Conservation (phyloP, 2,329 filamentous ascomycete genomes). For the Drechslerella dactyloides region DNA sequence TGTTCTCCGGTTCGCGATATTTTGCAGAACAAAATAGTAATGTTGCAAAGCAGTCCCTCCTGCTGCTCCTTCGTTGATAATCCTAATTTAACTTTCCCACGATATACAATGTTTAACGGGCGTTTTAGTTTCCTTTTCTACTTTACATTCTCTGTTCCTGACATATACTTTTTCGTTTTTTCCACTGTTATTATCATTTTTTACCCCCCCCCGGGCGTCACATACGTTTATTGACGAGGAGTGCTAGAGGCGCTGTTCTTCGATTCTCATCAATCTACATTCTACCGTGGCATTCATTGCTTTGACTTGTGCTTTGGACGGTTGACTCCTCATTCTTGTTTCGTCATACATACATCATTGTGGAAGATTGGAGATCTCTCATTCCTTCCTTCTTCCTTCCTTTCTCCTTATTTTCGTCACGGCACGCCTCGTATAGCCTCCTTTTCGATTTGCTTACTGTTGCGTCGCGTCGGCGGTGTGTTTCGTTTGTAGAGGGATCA, state of each 20-base stretch:
- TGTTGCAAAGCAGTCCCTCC: neutral
- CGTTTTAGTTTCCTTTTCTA: neutral
- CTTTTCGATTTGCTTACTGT: neutral
- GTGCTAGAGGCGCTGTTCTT: slow-evolving; percentile 25
- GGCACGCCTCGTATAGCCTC: neutral
- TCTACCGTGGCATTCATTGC: slow-evolving; percentile 2
- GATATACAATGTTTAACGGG: slow-evolving; percentile 4
- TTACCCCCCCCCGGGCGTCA: slow-evolving; percentile 17
- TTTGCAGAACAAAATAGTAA: neutral
- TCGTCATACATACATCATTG: neutral
- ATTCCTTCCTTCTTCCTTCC: too few species aligned
- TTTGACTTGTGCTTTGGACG: too few species aligned
- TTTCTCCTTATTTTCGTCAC: slow-evolving; percentile 10
- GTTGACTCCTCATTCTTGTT: slow-evolving; percentile 1
- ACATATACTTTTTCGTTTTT: slow-evolving; percentile 1
- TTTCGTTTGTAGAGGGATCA: neutral
- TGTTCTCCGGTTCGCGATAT: neutral
- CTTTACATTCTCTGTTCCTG: neutral
- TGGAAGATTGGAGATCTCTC: too few species aligned
- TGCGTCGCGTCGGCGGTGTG: neutral
- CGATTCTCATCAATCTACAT: slow-evolving; percentile 9
- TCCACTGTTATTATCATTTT: slow-evolving; percentile 3
- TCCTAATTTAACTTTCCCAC: neutral
- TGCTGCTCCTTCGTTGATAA: neutral
- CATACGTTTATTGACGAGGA: slow-evolving; percentile 28